phyloP scores from a whole-genome alignment of 2,329 filamentous ascomycete genomes.

The Penicillium psychrosexuale region DNA sequence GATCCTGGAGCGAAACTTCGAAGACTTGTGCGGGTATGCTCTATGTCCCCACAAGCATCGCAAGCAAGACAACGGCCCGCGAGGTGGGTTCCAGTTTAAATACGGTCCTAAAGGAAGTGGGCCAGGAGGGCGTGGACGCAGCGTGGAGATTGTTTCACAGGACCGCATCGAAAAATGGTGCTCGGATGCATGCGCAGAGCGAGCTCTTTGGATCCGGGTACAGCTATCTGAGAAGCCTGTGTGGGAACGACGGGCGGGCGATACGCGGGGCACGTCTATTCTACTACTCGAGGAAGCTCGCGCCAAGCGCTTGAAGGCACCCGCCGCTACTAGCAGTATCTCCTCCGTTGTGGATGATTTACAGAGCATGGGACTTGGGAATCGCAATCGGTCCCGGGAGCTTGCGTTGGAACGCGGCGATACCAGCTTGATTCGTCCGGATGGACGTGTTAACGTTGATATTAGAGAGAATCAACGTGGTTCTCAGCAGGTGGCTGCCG shows the following conservation, averaged over 20 bases:
- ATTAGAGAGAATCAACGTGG: conserved; percentile 34
- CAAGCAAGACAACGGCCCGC: conserved; percentile 48
- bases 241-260: conserved; percentile 68
- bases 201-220: conserved; percentile 80
- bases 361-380: conserved; percentile 27
- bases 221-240: conserved; percentile 82
- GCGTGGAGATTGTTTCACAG: conserved; percentile 63
- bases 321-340: conserved; percentile 19
- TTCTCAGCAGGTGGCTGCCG: conserved; percentile 15
- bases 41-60: conserved; percentile 68
- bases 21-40: conserved; percentile 76
- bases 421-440: conserved; percentile 22
- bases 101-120: conserved; percentile 51
- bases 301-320: conserved; percentile 16
- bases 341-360: conserved; percentile 26
- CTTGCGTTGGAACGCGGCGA: conserved; percentile 40
- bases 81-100: conserved; percentile 66
- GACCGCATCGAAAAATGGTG: conserved; percentile 85
- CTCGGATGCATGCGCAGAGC: conserved; percentile 70
- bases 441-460: conserved; percentile 33
- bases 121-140: conserved; percentile 49
- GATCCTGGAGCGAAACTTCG: conserved; percentile 82
- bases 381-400: conserved; percentile 25
- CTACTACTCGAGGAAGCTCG: conserved; percentile 64
- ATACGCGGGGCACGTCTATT: conserved; percentile 50